Percentiles rank a stretch among this genome's conserved stretches.
Conservation (phyloP, 176 grass and related monocot genomes). For the Pontederia crassipes region DNA sequence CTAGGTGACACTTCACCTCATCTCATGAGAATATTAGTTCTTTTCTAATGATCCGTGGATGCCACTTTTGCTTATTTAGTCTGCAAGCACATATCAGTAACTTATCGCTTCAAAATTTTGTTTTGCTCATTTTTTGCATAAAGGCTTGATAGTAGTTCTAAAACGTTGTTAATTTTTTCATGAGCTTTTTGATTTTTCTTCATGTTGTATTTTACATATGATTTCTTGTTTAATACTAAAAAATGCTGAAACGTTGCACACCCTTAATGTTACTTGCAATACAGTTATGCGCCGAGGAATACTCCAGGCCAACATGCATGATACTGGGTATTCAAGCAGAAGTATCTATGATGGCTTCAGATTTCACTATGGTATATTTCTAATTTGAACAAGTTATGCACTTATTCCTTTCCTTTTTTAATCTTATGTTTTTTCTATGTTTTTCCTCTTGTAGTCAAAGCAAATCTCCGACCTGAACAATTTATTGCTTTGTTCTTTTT, state of each 20-base stretch:
- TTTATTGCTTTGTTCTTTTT: constrained; percentile 9
- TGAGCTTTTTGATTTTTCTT: constrained; percentile 1
- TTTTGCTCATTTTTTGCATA: too few species aligned
- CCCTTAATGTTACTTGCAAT: constrained; percentile 18
- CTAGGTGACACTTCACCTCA: too few species aligned
- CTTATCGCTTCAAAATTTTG: too few species aligned
- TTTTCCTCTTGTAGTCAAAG: not conserved
- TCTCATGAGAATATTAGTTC: too few species aligned
- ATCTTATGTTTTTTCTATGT: constrained; percentile 1
- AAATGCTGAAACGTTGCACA: constrained; percentile 19
- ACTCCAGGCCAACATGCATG: constrained; percentile 62
- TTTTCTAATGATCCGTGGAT: too few species aligned
- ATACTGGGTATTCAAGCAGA: constrained; percentile 70
- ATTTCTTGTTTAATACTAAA: constrained; percentile 11
- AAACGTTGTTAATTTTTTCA: not conserved
- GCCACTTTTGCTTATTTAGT: too few species aligned
- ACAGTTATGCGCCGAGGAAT: constrained; percentile 80
- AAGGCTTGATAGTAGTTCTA: too few species aligned
- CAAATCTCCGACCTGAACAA: not conserved
- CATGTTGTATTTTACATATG: not conserved
- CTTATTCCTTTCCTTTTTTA: constrained; percentile 27
- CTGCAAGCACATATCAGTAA: too few species aligned
- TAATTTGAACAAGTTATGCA: constrained; percentile 5
- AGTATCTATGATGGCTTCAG: constrained; percentile 69
- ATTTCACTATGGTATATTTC: constrained; percentile 69